Conservation (phyloP, 2,329 filamentous ascomycete species). For the Penicillium sp. region DNA sequence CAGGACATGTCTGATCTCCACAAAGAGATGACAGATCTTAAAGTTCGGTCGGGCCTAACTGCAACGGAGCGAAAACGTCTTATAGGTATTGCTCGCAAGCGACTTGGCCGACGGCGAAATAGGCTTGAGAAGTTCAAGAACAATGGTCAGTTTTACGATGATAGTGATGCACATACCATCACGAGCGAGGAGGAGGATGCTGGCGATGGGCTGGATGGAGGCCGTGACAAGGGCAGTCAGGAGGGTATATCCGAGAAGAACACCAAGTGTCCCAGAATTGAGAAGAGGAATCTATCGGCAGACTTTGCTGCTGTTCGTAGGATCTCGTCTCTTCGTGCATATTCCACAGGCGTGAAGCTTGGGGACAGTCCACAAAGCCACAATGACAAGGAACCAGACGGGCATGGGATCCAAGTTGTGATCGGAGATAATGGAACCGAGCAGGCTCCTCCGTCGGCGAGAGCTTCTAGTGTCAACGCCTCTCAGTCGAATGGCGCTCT, state of each 20-base stretch:
- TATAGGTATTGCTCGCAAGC: background rate
- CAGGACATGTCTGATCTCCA: background rate
- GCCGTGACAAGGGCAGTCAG: background rate
- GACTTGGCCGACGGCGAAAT: background rate
- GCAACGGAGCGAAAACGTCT: background rate
- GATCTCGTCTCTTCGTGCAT: background rate
- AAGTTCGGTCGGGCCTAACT: too few species aligned
- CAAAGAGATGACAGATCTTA: background rate
- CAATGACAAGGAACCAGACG: background rate
- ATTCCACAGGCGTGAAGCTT: background rate
- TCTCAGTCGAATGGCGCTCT: background rate
- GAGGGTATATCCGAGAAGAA: background rate
- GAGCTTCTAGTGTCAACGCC: background rate
- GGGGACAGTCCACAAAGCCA: background rate
- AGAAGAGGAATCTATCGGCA: background rate
- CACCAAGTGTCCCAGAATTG: background rate
- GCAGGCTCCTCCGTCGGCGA: background rate
- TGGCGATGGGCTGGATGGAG: background rate
- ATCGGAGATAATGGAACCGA: background rate
- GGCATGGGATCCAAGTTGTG: background rate
- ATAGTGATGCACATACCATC: background rate
- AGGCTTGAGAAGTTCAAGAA: background rate
- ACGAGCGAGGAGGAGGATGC: too few species aligned
- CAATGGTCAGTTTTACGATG: background rate
- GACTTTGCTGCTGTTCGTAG: background rate